Evolutionary conservation across 257 asterid species (phyloP), one percentile per base, ranked within the genome.

Genomic region (Penstemon eatonii): DNA sequence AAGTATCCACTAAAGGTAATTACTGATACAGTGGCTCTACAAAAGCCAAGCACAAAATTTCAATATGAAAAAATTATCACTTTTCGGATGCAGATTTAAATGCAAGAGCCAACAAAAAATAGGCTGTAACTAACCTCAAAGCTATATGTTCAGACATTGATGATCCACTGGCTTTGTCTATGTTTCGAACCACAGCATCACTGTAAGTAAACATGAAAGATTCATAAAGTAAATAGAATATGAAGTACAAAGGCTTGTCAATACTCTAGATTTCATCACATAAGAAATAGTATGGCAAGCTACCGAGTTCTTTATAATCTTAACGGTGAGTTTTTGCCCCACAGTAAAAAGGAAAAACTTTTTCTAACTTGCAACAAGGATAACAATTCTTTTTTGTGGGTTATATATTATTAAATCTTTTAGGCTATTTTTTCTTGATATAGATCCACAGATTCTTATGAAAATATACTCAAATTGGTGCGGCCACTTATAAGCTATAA

Each of bases 21-120:
- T 67, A 88, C 68, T 15, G 97, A 82, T 72, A 90, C 79, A 33
- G 88, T 86, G 56, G 96, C 95, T 73, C 97, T 92, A 50, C 80
- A 75, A 51, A 78, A 69, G 76, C 63, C 36, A 69, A 57, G 71
- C 63, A 52, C 52, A 57, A 37, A 74, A 57, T 63, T 59, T 64
- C 54, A 57, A 67, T 15, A 64, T 5, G 11, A 33, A 39, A 41
- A 59, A 8, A 43, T 71, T 54, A 72, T 52, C 58, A 62, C 42
- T 40, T 9, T 15, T 56, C 8, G 50, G 3, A 39, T 5, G 19
- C 42, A n/a, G n/a, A n/a, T n/a, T n/a, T n/a, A n/a, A n/a, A n/a
- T n/a, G n/a, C n/a, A n/a, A n/a, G 3, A 12, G 7, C n/a, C 19
- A 63, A 50, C 12, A 5, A 52, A 45, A 11, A 52, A 71, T 57